Conservation (phyloP, 768 basidiomycete species). For the Lactarius hengduanensis region DNA sequence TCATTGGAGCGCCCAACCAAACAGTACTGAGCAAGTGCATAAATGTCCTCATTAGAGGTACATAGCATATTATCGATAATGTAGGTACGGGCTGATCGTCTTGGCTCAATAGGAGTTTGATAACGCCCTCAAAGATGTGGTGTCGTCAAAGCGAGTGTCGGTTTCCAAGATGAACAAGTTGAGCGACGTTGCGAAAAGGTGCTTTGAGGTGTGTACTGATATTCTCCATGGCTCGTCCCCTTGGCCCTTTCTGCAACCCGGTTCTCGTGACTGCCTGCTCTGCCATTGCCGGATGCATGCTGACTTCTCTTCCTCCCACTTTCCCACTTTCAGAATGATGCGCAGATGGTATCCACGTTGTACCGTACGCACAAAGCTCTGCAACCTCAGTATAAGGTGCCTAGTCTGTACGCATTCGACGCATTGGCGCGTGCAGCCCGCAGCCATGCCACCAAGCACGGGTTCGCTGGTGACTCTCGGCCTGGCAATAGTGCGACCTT, state of each 20-base stretch:
- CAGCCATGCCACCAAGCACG: slow-evolving; percentile 62
- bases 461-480: slow-evolving; percentile 53
- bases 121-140: slow-evolving; percentile 73
- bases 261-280: not conserved
- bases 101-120: slow-evolving; percentile 67
- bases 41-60: slow-evolving; percentile 33
- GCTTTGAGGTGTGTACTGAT: slow-evolving; percentile 60
- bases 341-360: slow-evolving; percentile 81
- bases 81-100: slow-evolving; percentile 5
- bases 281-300: slow-evolving; percentile 6
- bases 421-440: slow-evolving; percentile 85
- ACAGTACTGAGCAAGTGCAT: slow-evolving; percentile 5
- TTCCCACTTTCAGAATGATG: slow-evolving; percentile 61
- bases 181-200: slow-evolving; percentile 73
- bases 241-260: slow-evolving; percentile 13
- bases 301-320: not conserved
- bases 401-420: slow-evolving; percentile 92
- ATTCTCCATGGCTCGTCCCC: not conserved
- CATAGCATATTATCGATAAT: not conserved
- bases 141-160: slow-evolving; percentile 80
- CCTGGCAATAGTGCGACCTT: slow-evolving; percentile 80
- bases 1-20: not conserved
- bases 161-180: slow-evolving; percentile 80
- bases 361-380: slow-evolving; percentile 88
- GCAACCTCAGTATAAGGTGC: slow-evolving; percentile 65